phyloP scores from a whole-genome alignment of 2,329 filamentous ascomycete genomes.

The Diaporthe sp. region DNA sequence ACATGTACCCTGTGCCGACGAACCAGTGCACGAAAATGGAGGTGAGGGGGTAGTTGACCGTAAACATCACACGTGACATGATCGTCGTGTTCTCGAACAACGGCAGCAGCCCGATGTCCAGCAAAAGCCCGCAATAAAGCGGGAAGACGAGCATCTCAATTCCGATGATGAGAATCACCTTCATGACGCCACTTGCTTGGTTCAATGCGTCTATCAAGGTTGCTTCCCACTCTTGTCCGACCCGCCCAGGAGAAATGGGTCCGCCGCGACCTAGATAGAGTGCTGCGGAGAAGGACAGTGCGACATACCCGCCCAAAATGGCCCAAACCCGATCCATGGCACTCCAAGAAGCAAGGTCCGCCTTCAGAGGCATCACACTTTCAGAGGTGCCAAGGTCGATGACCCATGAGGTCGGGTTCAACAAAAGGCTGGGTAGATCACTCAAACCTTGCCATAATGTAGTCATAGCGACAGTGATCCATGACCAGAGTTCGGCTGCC shows the following conservation, averaged over 20 bases:
- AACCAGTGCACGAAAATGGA: slow-evolving; percentile 99
- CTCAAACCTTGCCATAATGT: slow-evolving; percentile 44
- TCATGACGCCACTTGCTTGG: slow-evolving; percentile 96
- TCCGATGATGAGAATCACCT: slow-evolving; percentile 97
- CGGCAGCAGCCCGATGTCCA: slow-evolving; percentile 89
- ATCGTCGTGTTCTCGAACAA: slow-evolving; percentile 87
- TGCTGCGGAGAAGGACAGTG: slow-evolving; percentile 79
- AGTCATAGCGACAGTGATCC: slow-evolving; percentile 39
- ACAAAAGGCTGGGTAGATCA: slow-evolving; percentile 51
- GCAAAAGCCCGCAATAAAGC: slow-evolving; percentile 91
- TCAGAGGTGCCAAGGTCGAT: slow-evolving; percentile 65
- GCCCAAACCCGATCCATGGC: slow-evolving; percentile 76
- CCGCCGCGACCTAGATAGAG: slow-evolving; percentile 83
- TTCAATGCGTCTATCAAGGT: slow-evolving; percentile 85
- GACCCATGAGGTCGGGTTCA: slow-evolving; percentile 68
- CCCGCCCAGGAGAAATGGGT: slow-evolving; percentile 71
- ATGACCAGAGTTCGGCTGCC: slow-evolving; percentile 41
- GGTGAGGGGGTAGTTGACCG: slow-evolving; percentile 82
- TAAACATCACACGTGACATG: slow-evolving; percentile 82
- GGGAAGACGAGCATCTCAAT: slow-evolving; percentile 99
- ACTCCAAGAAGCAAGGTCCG: slow-evolving; percentile 76
- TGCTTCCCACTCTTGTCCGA: slow-evolving; percentile 77
- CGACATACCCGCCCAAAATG: slow-evolving; percentile 83
- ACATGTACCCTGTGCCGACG: slow-evolving; percentile 99
- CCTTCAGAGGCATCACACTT: slow-evolving; percentile 58